Evolutionary conservation across 1,284 basidiomycete genomes (phyloP).

Genomic region (Malassezia cuniculi): DNA sequence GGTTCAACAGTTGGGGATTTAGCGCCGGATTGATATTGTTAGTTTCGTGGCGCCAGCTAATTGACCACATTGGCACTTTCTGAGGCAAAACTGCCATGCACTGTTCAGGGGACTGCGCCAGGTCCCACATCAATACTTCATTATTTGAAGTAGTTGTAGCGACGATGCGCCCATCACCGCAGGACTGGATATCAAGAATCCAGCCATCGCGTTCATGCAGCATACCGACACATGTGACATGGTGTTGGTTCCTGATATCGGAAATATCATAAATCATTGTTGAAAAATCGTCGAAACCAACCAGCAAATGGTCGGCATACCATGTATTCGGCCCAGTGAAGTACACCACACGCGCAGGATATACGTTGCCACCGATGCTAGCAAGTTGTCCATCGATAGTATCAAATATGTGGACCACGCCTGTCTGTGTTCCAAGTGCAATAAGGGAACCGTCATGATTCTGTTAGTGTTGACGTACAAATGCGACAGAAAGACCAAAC

Average conservation of each 20-base stretch:
- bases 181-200: slow-evolving; percentile 8
- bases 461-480: slow-evolving; percentile 9
- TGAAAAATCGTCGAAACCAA: slow-evolving; percentile 10
- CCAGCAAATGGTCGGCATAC: slow-evolving; percentile 6
- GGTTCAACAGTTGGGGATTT: slow-evolving; percentile 4
- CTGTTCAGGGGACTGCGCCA: slow-evolving; percentile 7
- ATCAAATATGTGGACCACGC: slow-evolving; percentile 3
- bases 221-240: no score
- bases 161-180: slow-evolving; percentile 9
- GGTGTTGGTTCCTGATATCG: no score
- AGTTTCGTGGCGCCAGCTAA: slow-evolving; percentile 5
- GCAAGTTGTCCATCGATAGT: no score
- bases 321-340: slow-evolving; percentile 3
- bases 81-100: slow-evolving; percentile 4
- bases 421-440: slow-evolving; percentile 8
- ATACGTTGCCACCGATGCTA: no score
- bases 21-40: neutral
- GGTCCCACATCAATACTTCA: slow-evolving; percentile 7
- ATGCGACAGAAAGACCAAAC: no score
- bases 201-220: slow-evolving; percentile 13
- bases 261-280: slow-evolving; percentile 11
- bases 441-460: slow-evolving; percentile 10
- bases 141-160: slow-evolving; percentile 8
- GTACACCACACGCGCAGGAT: slow-evolving; percentile 8
- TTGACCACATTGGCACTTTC: slow-evolving; percentile 4